phyloP scores from a whole-genome alignment of 108 stramenopile species.

The Nitzschia inconspicua region DNA sequence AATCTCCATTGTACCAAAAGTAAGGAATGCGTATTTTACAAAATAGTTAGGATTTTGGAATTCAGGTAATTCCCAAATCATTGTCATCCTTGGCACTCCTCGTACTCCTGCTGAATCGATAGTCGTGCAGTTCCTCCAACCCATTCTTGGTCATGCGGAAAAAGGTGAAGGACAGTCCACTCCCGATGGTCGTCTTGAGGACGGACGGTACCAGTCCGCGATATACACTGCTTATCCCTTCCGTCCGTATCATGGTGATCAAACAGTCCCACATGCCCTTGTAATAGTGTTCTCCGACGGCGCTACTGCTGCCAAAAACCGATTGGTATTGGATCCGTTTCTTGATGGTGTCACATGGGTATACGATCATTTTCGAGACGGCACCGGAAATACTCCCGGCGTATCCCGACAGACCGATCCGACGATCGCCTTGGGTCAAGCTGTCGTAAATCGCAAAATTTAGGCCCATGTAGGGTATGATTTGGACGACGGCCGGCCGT shows the following conservation, averaged over 20 bases:
- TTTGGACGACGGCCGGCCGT: conserved; percentile 71
- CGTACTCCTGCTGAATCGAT: not conserved
- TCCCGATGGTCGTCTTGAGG: conserved; percentile 40
- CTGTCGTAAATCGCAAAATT: conserved; percentile 89
- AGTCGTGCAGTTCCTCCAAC: conserved; percentile 27
- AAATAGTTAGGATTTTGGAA: too few species aligned
- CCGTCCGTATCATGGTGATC: conserved; percentile 45
- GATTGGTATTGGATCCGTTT: conserved; percentile 92
- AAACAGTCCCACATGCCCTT: conserved; percentile 74
- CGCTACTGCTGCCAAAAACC: conserved; percentile 36
- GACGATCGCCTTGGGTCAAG: conserved; percentile 43
- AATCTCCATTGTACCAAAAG: too few species aligned
- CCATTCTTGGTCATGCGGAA: conserved; percentile 38
- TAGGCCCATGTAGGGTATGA: conserved; percentile 93
- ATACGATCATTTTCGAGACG: conserved; percentile 83
- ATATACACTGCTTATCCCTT: conserved; percentile 64
- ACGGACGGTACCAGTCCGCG: conserved; percentile 70
- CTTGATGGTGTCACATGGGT: conserved; percentile 95
- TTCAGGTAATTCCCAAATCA: too few species aligned
- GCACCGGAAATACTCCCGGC: conserved; percentile 87
- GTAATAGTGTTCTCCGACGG: conserved; percentile 1
- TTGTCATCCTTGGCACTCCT: too few species aligned
- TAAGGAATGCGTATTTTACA: too few species aligned
- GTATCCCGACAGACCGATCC: conserved; percentile 33
- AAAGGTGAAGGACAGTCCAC: conserved; percentile 44